These are phyloP conservation scores for Botrytis squamosa DNA, from an alignment of 2,329 filamentous ascomycete genomes.

Conservation along the genomic window DNA sequence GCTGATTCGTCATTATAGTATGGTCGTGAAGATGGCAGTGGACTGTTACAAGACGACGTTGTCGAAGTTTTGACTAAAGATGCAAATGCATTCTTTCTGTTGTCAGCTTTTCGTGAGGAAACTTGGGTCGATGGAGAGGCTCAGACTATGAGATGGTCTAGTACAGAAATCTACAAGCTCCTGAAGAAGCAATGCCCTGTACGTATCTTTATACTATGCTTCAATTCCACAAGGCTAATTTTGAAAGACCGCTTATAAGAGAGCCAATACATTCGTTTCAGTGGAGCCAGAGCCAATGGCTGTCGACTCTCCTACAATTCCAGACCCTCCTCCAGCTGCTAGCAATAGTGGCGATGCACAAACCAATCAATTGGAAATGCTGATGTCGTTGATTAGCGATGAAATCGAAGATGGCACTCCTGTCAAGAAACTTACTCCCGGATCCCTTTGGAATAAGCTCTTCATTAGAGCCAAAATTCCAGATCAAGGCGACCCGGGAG, in stretches of 20 bases:
- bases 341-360: background rate
- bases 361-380: constrained; percentile 5
- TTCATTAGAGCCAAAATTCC: constrained; percentile 2
- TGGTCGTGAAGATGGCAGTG: constrained; percentile 17
- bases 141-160: background rate
- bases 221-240: background rate
- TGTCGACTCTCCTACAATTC: background rate
- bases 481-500: background rate
- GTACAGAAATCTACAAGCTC: constrained; percentile 11
- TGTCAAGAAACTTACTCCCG: constrained; percentile 5
- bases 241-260: background rate
- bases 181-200: constrained; percentile 17
- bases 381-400: background rate
- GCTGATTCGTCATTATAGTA: constrained; percentile 1
- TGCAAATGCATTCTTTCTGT: constrained; percentile 19
- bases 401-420: background rate
- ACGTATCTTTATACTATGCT: background rate
- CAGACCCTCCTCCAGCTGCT: background rate
- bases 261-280: background rate
- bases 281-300: background rate
- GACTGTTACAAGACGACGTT: constrained; percentile 3
- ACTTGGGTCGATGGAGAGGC: background rate
- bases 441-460: background rate
- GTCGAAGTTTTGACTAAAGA: constrained; percentile 13
- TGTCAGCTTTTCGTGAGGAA: constrained; percentile 15